Evolutionary conservation across 345 rosid species (phyloP), one percentile per base, ranked within the genome.

Genomic region (Anacardium occidentale): DNA sequence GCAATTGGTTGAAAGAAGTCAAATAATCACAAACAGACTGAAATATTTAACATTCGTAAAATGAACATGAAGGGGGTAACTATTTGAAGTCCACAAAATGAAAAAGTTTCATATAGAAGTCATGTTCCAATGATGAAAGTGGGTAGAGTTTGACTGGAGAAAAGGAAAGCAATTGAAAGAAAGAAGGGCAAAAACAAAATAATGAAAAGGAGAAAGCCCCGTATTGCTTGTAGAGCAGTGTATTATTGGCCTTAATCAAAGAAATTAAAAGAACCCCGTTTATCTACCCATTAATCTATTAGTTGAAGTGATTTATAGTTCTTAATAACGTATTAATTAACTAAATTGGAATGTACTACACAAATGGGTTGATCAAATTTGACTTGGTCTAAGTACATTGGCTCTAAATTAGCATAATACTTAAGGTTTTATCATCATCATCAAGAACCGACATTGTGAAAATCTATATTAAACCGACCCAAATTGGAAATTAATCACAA

Each of bases 101-200:
- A 78, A 72, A 71, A 50, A 10, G 57, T 51, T 69, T 42, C 56
- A 57, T 69, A 76, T 62, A 62, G 67, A 54, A 79, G 82, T 79
- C 48, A 79, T 79, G 76, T 76, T 64, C 71, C 76, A 79, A 79
- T 79, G 75, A 79, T 72, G 70, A 68, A 37, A 40, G 63, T 53
- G 56, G 45, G 68, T 71, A 42, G 76, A 73, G 63, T 79, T 79
- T 79, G 82, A 79, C 78, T 71, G 60, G 15, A 14, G 34, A 26
- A 22, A 68, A 55, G 21, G 69, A 54, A 54, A 48, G 22, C 8
- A 45, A 29, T 6, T 9, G 42, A 37, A 7, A 37, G 42, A 66
- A 17, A 24, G 21, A 66, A 67, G 45, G 48, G 68, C 70, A 75
- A 61, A 50, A 65, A 47, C 18, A 65, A 32, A 71, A 75, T 71